phyloP scores from a whole-genome alignment of 2,329 filamentous ascomycete genomes.

The Phialophora tarda region DNA sequence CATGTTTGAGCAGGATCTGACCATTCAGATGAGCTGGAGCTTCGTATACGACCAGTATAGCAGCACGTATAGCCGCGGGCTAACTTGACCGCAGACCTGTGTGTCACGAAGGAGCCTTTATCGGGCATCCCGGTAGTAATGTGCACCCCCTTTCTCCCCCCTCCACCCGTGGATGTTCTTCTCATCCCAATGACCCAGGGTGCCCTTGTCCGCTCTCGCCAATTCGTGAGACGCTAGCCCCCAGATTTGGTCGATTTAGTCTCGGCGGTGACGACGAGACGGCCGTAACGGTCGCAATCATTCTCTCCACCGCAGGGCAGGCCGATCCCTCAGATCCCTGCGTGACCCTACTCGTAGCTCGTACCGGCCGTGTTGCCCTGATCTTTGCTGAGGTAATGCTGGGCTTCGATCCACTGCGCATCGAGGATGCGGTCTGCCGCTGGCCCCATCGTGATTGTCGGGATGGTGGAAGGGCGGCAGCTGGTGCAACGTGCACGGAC shows the following conservation, averaged over 20 bases:
- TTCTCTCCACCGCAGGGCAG: neutral
- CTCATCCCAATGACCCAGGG: neutral
- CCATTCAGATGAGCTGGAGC: neutral
- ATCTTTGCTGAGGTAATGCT: conserved; percentile 14
- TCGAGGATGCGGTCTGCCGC: conserved; percentile 1
- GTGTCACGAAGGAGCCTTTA: neutral
- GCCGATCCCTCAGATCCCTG: neutral
- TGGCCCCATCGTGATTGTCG: conserved; percentile 6
- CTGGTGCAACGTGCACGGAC: neutral
- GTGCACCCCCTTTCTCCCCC: neutral
- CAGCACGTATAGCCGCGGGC: neutral
- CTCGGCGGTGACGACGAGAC: neutral
- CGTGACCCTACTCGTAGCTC: neutral
- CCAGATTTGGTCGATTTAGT: neutral
- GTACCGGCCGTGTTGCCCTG: neutral
- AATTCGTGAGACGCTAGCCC: neutral
- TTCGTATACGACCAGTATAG: neutral
- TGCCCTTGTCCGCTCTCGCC: neutral
- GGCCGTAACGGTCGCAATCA: neutral
- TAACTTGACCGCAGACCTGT: neutral
- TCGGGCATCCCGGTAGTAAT: neutral
- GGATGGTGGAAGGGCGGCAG: neutral
- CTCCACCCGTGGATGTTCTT: neutral
- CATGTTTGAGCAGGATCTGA: neutral
- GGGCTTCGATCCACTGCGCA: neutral